Evolutionary conservation across 148 eudicot species (phyloP), one percentile per base, ranked within the genome.

Genomic region (Drosera capensis): DNA sequence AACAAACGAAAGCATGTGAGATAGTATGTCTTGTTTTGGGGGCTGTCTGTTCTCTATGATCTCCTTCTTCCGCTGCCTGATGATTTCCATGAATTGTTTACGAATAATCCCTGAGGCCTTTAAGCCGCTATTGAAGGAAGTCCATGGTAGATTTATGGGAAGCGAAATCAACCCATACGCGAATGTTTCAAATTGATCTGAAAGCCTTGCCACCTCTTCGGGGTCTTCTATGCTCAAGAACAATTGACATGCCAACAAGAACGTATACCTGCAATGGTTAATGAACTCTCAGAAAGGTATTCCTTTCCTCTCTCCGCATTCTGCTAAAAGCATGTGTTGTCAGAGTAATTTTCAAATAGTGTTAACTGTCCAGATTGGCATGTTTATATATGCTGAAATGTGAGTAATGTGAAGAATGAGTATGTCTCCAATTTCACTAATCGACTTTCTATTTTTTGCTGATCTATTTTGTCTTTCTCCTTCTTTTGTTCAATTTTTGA

Each of bases 101-200:
- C 63, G 58, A 20, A 67, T 53, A 35, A 45, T 15, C 48, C 40
- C 56, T 0, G 63, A 57, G 2, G 55, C 67, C 28, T 61, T 67
- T 14, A 60, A 19, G 0, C 56, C 66, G 19, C 62, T 21, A 22
- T 55, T 45, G 21, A 55, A 66, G n/a, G 66, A 52, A 1, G 58
- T 66, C 1, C 71, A 61, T 11, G 71, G 71, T 0, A 66, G 30
- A 59, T 66, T 58, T 22, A 66, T 55, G 8, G 66, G 71, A 14
- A 51, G 2, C 1, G 71, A 60, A 24, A 55, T 29, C 45, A 60
- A 49, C 29, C 66, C 62, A 8, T 44, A 37, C 0, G 45, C 46
- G 5, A 51, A 48, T 2, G 23, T 29, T 14, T 40, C 26, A 31
- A 66, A 66, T 12, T 50, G 57, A 15, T 46, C 43, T 1, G 57